Evolutionary conservation across 148 eudicot species (phyloP).

Genomic region (Chenopodium berlandieri): DNA sequence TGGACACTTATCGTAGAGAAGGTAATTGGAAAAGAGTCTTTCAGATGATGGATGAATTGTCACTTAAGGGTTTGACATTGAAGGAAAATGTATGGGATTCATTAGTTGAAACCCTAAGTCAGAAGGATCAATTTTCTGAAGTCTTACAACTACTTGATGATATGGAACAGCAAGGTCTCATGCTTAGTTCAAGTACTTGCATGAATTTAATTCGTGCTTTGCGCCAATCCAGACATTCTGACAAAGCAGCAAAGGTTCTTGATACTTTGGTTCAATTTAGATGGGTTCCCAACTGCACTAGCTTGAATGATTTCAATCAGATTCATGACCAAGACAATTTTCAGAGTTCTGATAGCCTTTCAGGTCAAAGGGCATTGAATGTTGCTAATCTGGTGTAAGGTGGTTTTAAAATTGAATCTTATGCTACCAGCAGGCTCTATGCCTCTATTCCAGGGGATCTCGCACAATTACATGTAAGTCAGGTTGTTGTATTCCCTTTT

Average conservation of each 20-base stretch:
- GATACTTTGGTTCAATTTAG: constrained; percentile 43
- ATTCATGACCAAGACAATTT: constrained; percentile 15
- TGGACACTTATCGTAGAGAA: constrained; percentile 45
- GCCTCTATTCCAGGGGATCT: constrained; percentile 4
- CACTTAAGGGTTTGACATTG: constrained; percentile 43
- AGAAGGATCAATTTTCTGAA: constrained; percentile 39
- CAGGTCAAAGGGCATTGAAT: constrained; percentile 27
- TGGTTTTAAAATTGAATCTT: constrained; percentile 2
- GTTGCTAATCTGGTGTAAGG: constrained; percentile 38
- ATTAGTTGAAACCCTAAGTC: constrained; percentile 34
- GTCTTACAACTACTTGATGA: constrained; percentile 42
- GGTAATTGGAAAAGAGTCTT: constrained; percentile 50
- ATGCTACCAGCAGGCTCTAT: background rate
- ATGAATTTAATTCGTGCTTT: constrained; percentile 41
- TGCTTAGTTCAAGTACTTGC: constrained; percentile 52
- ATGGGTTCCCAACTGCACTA: constrained; percentile 49
- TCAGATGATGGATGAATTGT: constrained; percentile 49
- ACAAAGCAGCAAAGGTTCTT: constrained; percentile 43
- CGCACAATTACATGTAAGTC: constrained; percentile 17
- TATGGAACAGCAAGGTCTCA: constrained; percentile 57
- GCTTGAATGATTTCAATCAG: constrained; percentile 35
- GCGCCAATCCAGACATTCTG: constrained; percentile 38
- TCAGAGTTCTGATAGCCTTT: constrained; percentile 22
- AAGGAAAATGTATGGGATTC: constrained; percentile 38
- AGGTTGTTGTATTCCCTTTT: background rate